These are phyloP conservation scores for Talaromyces sp. DNA, from an alignment of 2,329 filamentous ascomycete genomes.

Conservation along the genomic window DNA sequence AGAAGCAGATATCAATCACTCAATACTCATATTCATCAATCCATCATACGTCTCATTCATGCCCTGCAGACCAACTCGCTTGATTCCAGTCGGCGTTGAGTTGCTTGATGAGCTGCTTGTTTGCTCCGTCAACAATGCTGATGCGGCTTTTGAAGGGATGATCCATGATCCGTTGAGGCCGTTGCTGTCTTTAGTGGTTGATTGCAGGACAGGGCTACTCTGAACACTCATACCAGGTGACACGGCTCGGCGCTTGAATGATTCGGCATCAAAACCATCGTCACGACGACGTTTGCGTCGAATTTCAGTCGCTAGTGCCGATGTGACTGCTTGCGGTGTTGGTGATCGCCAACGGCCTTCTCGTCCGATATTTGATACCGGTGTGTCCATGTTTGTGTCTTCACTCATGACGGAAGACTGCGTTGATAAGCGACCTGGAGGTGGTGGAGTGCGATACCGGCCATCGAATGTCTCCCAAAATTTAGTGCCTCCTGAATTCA, in stretches of 20 bases:
- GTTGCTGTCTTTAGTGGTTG: slow-evolving; percentile 67
- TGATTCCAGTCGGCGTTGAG: slow-evolving; percentile 50
- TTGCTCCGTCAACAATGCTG: slow-evolving; percentile 46
- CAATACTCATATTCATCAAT: slow-evolving; percentile 95
- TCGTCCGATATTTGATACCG: slow-evolving; percentile 36
- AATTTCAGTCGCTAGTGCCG: slow-evolving; percentile 66
- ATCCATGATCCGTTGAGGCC: slow-evolving; percentile 59
- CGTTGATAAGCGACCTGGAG: slow-evolving; percentile 56
- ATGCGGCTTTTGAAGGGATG: slow-evolving; percentile 62
- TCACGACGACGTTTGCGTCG: slow-evolving; percentile 80
- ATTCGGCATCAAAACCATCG: slow-evolving; percentile 82
- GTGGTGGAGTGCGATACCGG: slow-evolving; percentile 63
- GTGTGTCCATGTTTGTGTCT: slow-evolving; percentile 40
- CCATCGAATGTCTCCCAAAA: slow-evolving; percentile 82
- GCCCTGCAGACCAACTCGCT: slow-evolving; percentile 77
- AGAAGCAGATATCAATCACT: slow-evolving; percentile 49
- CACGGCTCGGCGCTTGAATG: slow-evolving; percentile 87
- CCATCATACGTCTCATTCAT: slow-evolving; percentile 96
- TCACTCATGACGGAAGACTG: slow-evolving; percentile 48
- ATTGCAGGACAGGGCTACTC: slow-evolving; percentile 77
- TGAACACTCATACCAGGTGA: slow-evolving; percentile 88
- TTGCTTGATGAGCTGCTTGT: slow-evolving; percentile 31
- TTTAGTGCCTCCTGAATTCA: slow-evolving; percentile 66
- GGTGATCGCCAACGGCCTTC: slow-evolving; percentile 36
- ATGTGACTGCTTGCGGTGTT: slow-evolving; percentile 39